phyloP scores from a whole-genome alignment of 306 rosid species.

The Ammopiptanthus mongolicus region DNA sequence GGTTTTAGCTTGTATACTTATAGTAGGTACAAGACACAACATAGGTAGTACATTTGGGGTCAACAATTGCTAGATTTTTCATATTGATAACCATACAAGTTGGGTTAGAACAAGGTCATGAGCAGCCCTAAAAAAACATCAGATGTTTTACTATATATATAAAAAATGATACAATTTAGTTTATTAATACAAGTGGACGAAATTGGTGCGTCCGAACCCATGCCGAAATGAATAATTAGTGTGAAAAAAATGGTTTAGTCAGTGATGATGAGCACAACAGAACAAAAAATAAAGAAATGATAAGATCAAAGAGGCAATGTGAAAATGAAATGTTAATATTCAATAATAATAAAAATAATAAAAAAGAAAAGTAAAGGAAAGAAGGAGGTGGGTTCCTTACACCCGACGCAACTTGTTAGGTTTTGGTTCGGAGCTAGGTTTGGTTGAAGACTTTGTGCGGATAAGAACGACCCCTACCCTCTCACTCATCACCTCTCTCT shows the following conservation, averaged over 20 bases:
- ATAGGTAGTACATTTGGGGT: slow-evolving; percentile 20
- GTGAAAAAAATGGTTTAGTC: slow-evolving; percentile 17
- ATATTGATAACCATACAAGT: slow-evolving; percentile 15
- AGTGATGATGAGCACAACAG: slow-evolving; percentile 9
- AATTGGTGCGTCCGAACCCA: slow-evolving; percentile 28
- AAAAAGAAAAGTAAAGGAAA: slow-evolving; percentile 38
- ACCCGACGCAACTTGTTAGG: slow-evolving; percentile 54
- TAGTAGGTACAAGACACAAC: slow-evolving; percentile 28
- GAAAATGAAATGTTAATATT: slow-evolving; percentile 57
- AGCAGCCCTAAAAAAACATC: slow-evolving; percentile 20
- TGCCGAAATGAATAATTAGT: neutral
- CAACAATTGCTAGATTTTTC: slow-evolving; percentile 14
- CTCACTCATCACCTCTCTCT: neutral
- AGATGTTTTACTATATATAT: slow-evolving; percentile 5
- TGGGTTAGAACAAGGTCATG: slow-evolving; percentile 29
- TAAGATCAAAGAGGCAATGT: slow-evolving; percentile 44
- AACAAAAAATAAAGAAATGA: slow-evolving; percentile 25
- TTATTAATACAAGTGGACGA: neutral
- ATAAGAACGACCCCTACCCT: slow-evolving; percentile 69
- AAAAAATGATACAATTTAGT: neutral
- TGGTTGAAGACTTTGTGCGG: slow-evolving; percentile 71
- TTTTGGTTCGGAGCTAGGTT: slow-evolving; percentile 50
- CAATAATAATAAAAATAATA: slow-evolving; percentile 1
- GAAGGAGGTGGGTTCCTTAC: slow-evolving; percentile 85
- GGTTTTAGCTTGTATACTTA: neutral